A percentile compares a stretch with the other conserved stretches of the same genome.
These are phyloP conservation scores for Penicillium brevicompactum DNA, from an alignment of 2,329 filamentous ascomycete genomes.

Conservation along the genomic window DNA sequence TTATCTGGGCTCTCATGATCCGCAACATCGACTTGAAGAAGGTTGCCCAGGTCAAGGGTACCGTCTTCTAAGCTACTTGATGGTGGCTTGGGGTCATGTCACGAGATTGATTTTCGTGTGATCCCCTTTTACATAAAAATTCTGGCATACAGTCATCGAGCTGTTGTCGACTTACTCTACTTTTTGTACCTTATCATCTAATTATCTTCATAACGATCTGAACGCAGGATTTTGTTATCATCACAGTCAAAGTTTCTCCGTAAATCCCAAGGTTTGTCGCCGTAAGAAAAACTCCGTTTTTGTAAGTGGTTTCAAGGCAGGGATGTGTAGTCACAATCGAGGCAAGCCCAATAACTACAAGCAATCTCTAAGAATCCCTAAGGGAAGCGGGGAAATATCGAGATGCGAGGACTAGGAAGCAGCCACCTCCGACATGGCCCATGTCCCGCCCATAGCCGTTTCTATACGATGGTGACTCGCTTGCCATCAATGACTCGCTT, in stretches of 20 bases:
- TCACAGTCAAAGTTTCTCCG: background rate
- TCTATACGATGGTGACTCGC: too few relatives aligned
- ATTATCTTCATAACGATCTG: slow-evolving; percentile 5
- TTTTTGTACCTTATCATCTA: background rate
- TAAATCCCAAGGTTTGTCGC: background rate
- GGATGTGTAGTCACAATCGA: too few relatives aligned
- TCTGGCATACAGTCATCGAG: background rate
- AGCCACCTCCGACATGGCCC: too few relatives aligned
- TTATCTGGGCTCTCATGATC: slow-evolving; percentile 51
- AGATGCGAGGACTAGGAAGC: too few relatives aligned
- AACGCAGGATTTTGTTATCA: slow-evolving; percentile 4
- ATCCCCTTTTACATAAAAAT: background rate
- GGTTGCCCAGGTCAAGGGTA: slow-evolving; percentile 55
- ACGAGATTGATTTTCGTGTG: background rate
- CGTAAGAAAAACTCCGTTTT: background rate
- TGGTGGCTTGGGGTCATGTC: background rate
- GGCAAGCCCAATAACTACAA: too few relatives aligned
- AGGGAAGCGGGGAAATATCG: too few relatives aligned
- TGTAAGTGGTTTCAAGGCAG: too few relatives aligned
- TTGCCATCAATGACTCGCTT: too few relatives aligned
- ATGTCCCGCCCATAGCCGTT: too few relatives aligned
- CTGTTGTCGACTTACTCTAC: background rate
- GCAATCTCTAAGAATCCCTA: too few relatives aligned
- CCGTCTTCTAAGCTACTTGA: slow-evolving; percentile 46
- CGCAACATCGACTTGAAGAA: slow-evolving; percentile 54